These are phyloP conservation scores for Paragyromitra xinjiangensis DNA, from an alignment of 495 filamentous ascomycete genomes.

Conservation along the genomic window DNA sequence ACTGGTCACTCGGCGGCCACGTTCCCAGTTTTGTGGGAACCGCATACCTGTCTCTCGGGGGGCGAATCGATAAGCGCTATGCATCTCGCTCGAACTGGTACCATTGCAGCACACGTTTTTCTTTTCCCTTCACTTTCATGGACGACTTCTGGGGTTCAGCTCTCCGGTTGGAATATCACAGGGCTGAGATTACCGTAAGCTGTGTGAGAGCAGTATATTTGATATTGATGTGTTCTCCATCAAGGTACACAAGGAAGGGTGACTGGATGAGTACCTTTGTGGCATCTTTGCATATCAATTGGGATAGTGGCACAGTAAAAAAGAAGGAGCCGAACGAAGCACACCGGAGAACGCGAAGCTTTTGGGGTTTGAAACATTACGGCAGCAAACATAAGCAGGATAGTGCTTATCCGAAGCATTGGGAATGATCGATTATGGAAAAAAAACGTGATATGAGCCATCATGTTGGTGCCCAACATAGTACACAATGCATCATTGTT, in stretches of 20 bases:
- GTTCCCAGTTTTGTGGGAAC: constrained; percentile 22
- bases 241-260: neutral
- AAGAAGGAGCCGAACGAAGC: neutral
- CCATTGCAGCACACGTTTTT: constrained; percentile 13
- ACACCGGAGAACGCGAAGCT: neutral
- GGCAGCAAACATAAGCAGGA: constrained; percentile 15
- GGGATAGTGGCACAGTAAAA: constrained; percentile 9
- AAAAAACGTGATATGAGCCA: constrained; percentile 12
- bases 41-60: constrained; percentile 13
- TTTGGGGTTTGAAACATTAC: constrained; percentile 12
- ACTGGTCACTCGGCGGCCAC: constrained; percentile 28
- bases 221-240: neutral
- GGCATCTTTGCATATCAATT: constrained; percentile 2
- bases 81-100: constrained; percentile 30
- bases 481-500: constrained; percentile 19
- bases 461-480: constrained; percentile 35
- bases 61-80: constrained; percentile 37
- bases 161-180: constrained; percentile 12
- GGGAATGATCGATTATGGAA: constrained; percentile 18
- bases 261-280: constrained; percentile 1
- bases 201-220: neutral
- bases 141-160: neutral
- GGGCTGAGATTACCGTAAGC: constrained; percentile 19
- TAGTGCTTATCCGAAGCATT: constrained; percentile 25
- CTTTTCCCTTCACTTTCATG: neutral